Percentiles rank a stretch among this genome's conserved stretches.
These are phyloP conservation scores for Populus hybrid DNA, from an alignment of 441 rosid genomes.

Conservation along the genomic window DNA sequence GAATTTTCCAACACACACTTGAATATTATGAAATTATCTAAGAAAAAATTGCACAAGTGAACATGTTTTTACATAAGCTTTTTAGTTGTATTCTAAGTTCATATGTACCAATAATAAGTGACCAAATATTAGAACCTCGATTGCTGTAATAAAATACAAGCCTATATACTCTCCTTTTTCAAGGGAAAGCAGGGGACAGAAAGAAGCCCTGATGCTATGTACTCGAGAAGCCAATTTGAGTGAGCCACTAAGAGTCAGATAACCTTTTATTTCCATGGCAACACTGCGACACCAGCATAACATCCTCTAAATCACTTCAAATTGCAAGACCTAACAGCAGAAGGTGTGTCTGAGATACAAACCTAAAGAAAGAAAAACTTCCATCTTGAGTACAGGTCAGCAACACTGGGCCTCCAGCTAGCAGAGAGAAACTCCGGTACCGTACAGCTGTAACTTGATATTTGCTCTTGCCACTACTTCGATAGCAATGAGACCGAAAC, in stretches of 20 bases:
- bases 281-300: constrained; percentile 48
- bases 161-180: constrained; percentile 84
- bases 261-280: constrained; percentile 46
- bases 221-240: constrained; percentile 70
- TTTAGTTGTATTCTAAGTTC: background rate
- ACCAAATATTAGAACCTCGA: background rate
- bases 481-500: too few species aligned
- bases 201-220: constrained; percentile 61
- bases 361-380: too few species aligned
- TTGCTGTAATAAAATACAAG: constrained; percentile 16
- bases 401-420: too few species aligned
- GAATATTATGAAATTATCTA: too few species aligned
- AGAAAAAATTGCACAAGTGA: too few species aligned
- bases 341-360: too few species aligned
- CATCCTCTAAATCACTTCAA: constrained; percentile 6
- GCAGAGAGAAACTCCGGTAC: too few species aligned
- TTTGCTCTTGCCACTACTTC: too few species aligned
- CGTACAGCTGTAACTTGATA: too few species aligned
- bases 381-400: too few species aligned
- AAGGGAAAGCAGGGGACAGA: too few species aligned
- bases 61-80: background rate
- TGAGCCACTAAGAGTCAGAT: constrained; percentile 82
- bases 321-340: background rate
- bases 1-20: too few species aligned
- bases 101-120: background rate